Evolutionary conservation across 2,329 filamentous ascomycete genomes (phyloP).

Genomic region (Penicillium sp.): DNA sequence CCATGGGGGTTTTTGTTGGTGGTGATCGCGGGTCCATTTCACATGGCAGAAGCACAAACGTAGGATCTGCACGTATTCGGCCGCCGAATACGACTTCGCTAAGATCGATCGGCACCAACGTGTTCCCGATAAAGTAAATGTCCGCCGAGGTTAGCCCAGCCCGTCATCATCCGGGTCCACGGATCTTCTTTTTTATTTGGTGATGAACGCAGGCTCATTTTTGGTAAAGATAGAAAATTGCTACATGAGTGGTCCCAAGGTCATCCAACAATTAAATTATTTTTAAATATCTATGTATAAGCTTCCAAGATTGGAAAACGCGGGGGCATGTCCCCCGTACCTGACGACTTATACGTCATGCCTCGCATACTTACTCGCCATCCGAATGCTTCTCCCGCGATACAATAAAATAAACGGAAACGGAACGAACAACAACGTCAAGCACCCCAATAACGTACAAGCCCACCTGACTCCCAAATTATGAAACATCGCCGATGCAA

Average conservation of each 20-base stretch:
- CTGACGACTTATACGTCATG: conserved; percentile 18
- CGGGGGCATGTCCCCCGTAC: neutral
- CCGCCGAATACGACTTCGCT: conserved; percentile 1
- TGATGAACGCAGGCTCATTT: too few relatives aligned
- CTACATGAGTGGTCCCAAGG: too few relatives aligned
- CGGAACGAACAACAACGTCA: conserved; percentile 34
- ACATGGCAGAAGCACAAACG: conserved; percentile 1
- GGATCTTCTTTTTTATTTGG: too few relatives aligned
- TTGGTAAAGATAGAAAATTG: too few relatives aligned
- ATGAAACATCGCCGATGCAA: conserved; percentile 35
- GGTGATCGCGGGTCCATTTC: neutral
- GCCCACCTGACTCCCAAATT: conserved; percentile 33
- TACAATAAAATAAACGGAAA: conserved; percentile 38
- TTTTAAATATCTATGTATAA: too few relatives aligned
- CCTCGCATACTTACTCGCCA: conserved; percentile 22
- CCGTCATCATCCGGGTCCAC: neutral
- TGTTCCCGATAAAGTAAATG: too few relatives aligned
- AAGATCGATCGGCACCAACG: neutral
- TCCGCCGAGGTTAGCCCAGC: neutral
- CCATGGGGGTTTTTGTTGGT: neutral
- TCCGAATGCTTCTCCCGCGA: conserved; percentile 14
- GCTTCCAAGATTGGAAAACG: neutral
- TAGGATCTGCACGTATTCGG: neutral
- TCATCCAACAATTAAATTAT: too few relatives aligned
- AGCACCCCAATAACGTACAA: conserved; percentile 29